A percentile compares a stretch with the other conserved stretches of the same genome.
These are phyloP conservation scores for Hypomyces rosellus DNA, from an alignment of 2,329 filamentous ascomycete genomes.

Conservation along the genomic window DNA sequence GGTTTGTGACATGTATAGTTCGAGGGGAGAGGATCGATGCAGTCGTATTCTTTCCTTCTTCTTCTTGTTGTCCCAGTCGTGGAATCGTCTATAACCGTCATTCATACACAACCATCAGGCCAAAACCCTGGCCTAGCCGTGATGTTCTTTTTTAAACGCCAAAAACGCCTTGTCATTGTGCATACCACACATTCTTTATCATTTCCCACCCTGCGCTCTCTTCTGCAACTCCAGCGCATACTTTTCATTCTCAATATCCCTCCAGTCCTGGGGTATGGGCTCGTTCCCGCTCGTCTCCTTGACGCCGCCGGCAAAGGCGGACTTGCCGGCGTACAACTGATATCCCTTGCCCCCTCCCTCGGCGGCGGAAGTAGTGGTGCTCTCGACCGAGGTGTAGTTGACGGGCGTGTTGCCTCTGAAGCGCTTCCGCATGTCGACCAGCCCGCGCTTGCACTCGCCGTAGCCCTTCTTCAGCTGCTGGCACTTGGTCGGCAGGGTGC, in stretches of 20 bases:
- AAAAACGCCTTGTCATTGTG: too few relatives aligned
- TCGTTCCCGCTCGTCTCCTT: constrained; percentile 64
- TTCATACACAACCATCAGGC: too few relatives aligned
- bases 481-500: constrained; percentile 79
- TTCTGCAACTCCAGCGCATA: constrained; percentile 34
- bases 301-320: constrained; percentile 59
- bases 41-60: too few relatives aligned
- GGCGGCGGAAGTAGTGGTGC: too few relatives aligned
- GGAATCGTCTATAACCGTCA: too few relatives aligned
- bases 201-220: constrained; percentile 12
- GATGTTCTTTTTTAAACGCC: not conserved
- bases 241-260: constrained; percentile 59
- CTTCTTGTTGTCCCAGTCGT: too few relatives aligned
- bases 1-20: too few relatives aligned
- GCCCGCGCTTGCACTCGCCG: constrained; percentile 88
- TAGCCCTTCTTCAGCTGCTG: constrained; percentile 91
- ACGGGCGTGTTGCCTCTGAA: constrained; percentile 93
- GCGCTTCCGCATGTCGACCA: constrained; percentile 98
- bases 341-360: constrained; percentile 53
- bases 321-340: constrained; percentile 74
- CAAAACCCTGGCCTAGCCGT: not conserved
- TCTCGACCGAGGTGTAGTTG: constrained; percentile 52
- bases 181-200: not conserved
- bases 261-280: constrained; percentile 53
- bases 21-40: too few relatives aligned